phyloP scores from a whole-genome alignment of 2,329 filamentous ascomycete species.

The Colletotrichum tanaceti region DNA sequence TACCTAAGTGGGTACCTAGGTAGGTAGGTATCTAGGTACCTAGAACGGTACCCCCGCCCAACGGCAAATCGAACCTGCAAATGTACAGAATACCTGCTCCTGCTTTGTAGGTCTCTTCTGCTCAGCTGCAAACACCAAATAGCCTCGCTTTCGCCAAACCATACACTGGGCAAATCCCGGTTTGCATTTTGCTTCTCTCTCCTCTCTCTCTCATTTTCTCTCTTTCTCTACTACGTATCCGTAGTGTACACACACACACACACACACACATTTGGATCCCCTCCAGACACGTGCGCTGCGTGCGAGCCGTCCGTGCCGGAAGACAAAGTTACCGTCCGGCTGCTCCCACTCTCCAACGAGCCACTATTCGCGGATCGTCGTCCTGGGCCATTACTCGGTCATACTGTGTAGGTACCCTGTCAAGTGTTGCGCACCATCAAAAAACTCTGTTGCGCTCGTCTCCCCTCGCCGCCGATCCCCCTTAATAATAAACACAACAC shows the following conservation, averaged over 20 bases:
- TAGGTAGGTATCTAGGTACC: too few species aligned
- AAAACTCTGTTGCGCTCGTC: constrained; percentile 13
- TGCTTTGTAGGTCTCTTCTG: not conserved
- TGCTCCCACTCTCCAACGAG: constrained; percentile 2
- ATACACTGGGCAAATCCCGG: not conserved
- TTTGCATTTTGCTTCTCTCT: too few species aligned
- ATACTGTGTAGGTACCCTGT: not conserved
- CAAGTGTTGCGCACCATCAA: constrained; percentile 1
- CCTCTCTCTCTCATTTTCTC: too few species aligned
- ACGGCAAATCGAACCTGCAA: not conserved
- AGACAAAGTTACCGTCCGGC: constrained; percentile 10
- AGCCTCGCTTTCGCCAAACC: not conserved
- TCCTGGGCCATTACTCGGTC: not conserved
- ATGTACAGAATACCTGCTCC: too few species aligned
- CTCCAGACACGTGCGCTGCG: not conserved
- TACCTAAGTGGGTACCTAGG: too few species aligned
- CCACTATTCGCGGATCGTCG: not conserved
- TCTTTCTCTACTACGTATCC: too few species aligned
- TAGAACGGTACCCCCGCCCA: too few species aligned
- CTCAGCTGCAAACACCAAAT: not conserved
- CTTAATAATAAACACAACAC: not conserved
- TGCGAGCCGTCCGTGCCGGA: constrained; percentile 3
- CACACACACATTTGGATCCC: too few species aligned
- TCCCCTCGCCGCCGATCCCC: constrained; percentile 11
- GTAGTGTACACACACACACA: too few species aligned